Base-by-base conservation (phyloP, 345 rosid species). In the Citrus hindsii region DNA sequence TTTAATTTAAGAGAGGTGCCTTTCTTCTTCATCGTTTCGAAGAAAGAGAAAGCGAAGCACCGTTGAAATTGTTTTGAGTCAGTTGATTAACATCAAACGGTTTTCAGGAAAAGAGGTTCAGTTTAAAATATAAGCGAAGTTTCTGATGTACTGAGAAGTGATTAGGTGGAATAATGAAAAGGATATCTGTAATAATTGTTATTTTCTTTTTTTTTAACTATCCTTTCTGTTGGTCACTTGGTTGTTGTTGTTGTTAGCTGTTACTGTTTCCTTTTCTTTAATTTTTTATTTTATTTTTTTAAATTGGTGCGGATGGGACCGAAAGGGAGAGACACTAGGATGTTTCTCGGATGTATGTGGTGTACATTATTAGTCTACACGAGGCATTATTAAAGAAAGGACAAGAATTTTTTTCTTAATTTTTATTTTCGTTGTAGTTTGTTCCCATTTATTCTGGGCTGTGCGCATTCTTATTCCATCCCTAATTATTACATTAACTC, bases 81-180 rank as follows among this genome's bases (percentile, higher is more conserved):
- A 79, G 78, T 46, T 66, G 82, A 84, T 79, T 62, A 79, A 33
- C 46, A 85, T 87, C 86, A 35, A 77, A 73, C 76, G 85, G 82
- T 76, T 77, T 72, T 46, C 62, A 59, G 22, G 33, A 30, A 24
- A 56, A 68, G 73, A 65, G 81, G 79, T 51, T 51, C 72, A 72
- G 69, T 9, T 69, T 59, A 16, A 38, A 62, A 40, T 3, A 58
- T 2, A 74, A 70, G 75, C 66, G 76, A 76, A 61, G 83, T 62
- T 60, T 42, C 62, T 16, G 69, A 62, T 24, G 2, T 10, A 35
- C 51, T 46, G 18, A 46, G 14, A 12, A 37, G 69, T 30, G 81
- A 79, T 82, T 82, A 40, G 89, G 82, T 79, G 59, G 73, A 76
- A 81, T 60, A 10, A 81, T 69, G 59, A 73, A 25, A 68, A 28